phyloP scores from a whole-genome alignment of 1,139 yeast species.

The Hyphopichia burtonii region DNA sequence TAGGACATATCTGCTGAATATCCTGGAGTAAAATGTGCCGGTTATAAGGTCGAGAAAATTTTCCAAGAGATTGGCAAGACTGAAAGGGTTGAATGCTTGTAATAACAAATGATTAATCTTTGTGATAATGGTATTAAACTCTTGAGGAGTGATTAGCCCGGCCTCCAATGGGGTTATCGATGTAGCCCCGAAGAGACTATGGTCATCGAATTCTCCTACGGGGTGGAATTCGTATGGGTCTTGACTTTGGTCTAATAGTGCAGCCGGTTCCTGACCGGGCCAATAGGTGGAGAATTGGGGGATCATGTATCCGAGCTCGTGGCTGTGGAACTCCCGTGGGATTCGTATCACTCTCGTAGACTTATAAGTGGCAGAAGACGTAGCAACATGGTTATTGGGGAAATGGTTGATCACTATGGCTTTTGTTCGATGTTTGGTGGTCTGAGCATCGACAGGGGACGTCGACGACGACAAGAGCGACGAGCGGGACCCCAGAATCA shows the following conservation, averaged over 20 bases:
- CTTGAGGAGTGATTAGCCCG: conserved; percentile 31
- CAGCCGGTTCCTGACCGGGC: conserved; percentile 74
- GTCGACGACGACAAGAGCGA: background rate
- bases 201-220: conserved; percentile 36
- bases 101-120: conserved; percentile 44
- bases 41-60: conserved; percentile 48
- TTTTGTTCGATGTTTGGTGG: conserved; percentile 9
- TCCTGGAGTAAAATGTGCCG: conserved; percentile 27
- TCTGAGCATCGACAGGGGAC: background rate
- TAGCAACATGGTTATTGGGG: conserved; percentile 49
- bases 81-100: conserved; percentile 41
- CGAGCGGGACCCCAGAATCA: conserved; percentile 9
- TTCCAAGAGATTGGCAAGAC: conserved; percentile 35
- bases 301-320: conserved; percentile 30
- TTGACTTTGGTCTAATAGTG: conserved; percentile 23
- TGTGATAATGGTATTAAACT: conserved; percentile 40
- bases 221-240: conserved; percentile 25
- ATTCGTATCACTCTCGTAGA: conserved; percentile 61
- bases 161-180: conserved; percentile 57
- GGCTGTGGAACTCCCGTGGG: conserved; percentile 49
- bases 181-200: conserved; percentile 46
- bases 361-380: conserved; percentile 24
- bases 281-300: conserved; percentile 59
- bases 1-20: conserved; percentile 15
- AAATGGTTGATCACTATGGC: conserved; percentile 60